Evolutionary conservation across 2,329 filamentous ascomycete genomes (phyloP), one percentile per base, ranked within the genome.

Genomic region (Graphiopsis chlorocephala): DNA sequence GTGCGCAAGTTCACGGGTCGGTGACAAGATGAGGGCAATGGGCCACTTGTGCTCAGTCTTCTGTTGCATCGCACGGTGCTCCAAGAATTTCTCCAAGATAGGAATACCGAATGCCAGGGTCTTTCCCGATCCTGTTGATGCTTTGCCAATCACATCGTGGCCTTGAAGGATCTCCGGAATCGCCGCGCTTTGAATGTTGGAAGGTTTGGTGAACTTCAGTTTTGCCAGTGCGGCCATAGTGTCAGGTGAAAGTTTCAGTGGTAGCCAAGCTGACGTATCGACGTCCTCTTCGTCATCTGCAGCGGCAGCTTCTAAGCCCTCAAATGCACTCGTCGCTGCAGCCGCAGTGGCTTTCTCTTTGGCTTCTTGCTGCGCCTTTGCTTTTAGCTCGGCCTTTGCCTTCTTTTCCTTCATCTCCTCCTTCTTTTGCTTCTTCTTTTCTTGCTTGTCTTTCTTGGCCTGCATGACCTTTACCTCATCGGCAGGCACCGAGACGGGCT

Each of bases 81-180:
- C 84, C 7, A 99, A 79, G 83, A 90, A 97, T 63, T 85, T 84
- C 77, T 99, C 93, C 11, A 98, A 82, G 64, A 99, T 95, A 0
- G 95, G 95, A 67, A 99, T 93, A 1, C 90, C 92, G 77, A 97
- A 99, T 0, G 95, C 94, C 52, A 99, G 81, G 0, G 95, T 99
- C 79, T 99, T 99, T 71, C 95, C 95, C 15, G 95, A 98, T 69
- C 95, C 95, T 0, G 95, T 99, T 12, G 94, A 90, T 1, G 95
- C 95, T 79, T 99, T 99, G 48, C 95, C 95, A 68, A 99, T 90
- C 17, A 98, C 90, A 77, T 99, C 94, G 74, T 91, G 90, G 0
- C 94, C 94, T 6, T 87, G 86, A 23, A 94, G 76, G 53, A 97
- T 91, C 61, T 91, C 85, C 0, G 95, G 93, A 70, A 99, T 96